Percentiles rank a stretch among this genome's conserved stretches.
These are phyloP conservation scores for Aspergillus amoenus DNA, from an alignment of 2,329 filamentous ascomycete species.

Conservation along the genomic window DNA sequence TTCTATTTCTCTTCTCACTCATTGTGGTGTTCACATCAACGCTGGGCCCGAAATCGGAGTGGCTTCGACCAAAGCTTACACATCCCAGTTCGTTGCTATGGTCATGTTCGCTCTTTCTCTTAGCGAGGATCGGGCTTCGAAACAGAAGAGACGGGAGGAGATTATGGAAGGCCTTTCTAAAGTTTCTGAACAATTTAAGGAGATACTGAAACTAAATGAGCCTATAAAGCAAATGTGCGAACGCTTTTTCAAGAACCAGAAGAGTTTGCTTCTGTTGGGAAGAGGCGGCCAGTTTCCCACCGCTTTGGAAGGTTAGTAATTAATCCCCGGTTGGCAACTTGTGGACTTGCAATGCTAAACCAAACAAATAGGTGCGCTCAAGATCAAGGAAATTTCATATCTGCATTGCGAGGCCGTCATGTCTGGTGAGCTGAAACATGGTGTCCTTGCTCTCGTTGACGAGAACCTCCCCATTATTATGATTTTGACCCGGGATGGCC, in stretches of 20 bases:
- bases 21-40: slow-evolving; percentile 99
- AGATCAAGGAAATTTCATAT: slow-evolving; percentile 99
- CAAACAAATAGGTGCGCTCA: slow-evolving; percentile 66
- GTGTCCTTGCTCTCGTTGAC: slow-evolving; percentile 93
- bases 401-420: slow-evolving; percentile 99
- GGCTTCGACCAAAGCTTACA: slow-evolving; percentile 98
- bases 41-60: slow-evolving; percentile 98
- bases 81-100: slow-evolving; percentile 99
- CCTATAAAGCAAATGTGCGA: slow-evolving; percentile 92
- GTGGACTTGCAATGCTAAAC: slow-evolving; percentile 12
- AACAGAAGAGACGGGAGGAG: slow-evolving; percentile 85
- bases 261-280: slow-evolving; percentile 88
- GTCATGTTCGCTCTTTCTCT: slow-evolving; percentile 98
- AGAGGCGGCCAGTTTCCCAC: slow-evolving; percentile 94
- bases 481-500: slow-evolving; percentile 93
- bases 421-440: slow-evolving; percentile 99
- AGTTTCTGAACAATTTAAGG: slow-evolving; percentile 86
- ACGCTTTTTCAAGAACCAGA: slow-evolving; percentile 94
- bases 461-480: slow-evolving; percentile 99
- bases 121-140: slow-evolving; percentile 93
- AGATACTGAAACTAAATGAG: slow-evolving; percentile 86
- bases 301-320: slow-evolving; percentile 74
- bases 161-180: slow-evolving; percentile 92
- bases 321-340: neutral
- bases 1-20: slow-evolving; percentile 96